Conservation (phyloP, 148 eudicot species). For the Amaranthus palmeri region DNA sequence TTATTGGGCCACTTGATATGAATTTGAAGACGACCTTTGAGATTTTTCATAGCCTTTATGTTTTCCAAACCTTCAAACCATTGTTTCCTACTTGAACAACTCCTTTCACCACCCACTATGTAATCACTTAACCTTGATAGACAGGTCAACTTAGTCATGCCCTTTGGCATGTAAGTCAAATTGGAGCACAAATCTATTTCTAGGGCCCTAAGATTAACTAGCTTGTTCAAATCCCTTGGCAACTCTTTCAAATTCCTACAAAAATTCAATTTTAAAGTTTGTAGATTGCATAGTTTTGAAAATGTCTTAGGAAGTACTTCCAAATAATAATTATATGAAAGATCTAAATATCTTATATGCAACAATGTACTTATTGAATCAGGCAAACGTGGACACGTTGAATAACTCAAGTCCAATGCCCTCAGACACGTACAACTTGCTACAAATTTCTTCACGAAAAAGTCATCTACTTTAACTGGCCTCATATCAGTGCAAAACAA, state of each 20-base stretch:
- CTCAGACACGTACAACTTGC: neutral
- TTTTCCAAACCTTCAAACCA: neutral
- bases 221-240: neutral
- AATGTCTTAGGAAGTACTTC: neutral
- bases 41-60: neutral
- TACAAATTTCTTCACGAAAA: neutral
- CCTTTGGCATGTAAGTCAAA: neutral
- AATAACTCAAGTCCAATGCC: neutral
- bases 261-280: neutral
- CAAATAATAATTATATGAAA: neutral
- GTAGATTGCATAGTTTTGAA: neutral
- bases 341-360: constrained; percentile 5
- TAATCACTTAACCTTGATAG: neutral
- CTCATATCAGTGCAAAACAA: neutral
- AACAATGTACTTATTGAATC: neutral
- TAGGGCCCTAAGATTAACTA: neutral
- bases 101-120: neutral
- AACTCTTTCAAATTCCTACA: neutral
- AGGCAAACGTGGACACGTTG: neutral
- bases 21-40: neutral
- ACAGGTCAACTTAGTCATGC: neutral
- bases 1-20: neutral
- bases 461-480: too few species aligned
- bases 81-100: neutral
- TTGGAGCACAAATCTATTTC: neutral